Evolutionary conservation across 73 alveolate genomes (phyloP), one percentile per base, ranked within the genome.

Genomic region (Paramecium sexaurelia): DNA sequence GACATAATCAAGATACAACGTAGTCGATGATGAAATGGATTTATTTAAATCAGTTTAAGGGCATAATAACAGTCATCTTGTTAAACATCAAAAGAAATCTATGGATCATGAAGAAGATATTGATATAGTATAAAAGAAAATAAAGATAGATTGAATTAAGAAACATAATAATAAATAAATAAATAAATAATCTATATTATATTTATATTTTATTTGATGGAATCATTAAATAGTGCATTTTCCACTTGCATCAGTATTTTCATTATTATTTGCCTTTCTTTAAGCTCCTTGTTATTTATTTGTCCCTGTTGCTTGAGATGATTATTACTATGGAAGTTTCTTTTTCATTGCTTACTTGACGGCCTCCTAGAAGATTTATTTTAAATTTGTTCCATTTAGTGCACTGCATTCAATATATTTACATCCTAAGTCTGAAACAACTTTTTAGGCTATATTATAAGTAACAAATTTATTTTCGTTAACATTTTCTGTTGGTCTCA

Each of bases 341-440:
- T 69, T 69, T 20, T 69, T 69, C 33, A 69, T 13, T 32, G 55
- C 92, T 56, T 56, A 37, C 35, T 39, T 85, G 36, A 85, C 61
- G 6, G 92, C 92, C 56, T 85, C 71, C 15, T 57, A 85, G n/a
- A 85, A 85, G 3, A 85, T 32, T 20, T 85, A 37, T 66, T 85
- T 85, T 10, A 85, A 66, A 32, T 75, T 61, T 22, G 47, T 33
- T 40, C 69, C 43, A 85, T 55, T 85, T n/a, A 85, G 69, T n/a
- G 92, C 92, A 33, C 85, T 45, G 9, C 92, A 85, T 39, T 85
- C 92, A 22, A 85, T 55, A 57, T 85, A 85, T 19, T 85, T 85
- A 35, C 86, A 55, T 19, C 84, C 84, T 7, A 85, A 17, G 35
- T 57, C 92, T 3, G 92, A 85, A 17, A 85, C 84, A 22, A 85